Evolutionary conservation across 768 basidiomycete genomes (phyloP), one percentile per base, ranked within the genome.

Genomic region (Tricholoma hemisulphureum): DNA sequence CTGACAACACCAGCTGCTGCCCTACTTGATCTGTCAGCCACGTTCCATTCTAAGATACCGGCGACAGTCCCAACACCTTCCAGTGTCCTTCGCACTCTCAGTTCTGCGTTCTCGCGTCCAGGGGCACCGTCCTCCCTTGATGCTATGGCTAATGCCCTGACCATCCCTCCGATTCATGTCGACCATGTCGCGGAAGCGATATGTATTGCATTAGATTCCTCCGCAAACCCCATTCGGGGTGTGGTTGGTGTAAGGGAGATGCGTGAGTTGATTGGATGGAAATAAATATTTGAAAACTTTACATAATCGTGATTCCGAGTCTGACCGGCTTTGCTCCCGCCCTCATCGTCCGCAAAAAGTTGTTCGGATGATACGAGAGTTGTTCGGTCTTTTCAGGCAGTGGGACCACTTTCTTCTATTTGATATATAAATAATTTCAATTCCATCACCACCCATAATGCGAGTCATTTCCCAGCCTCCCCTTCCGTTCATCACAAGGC

Each of bases 121-220:
- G 59, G 54, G 34, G 48, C 62, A 43, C 51, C 69, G 21, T 83
- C 83, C 21, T 67, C 83, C 14, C 72, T 89, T 37, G 77, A 84
- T 29, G 86, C 89, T 2, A 73, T 95, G 32, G 90, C 93, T 6
- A 89, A 89, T 59, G 86, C 89, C 16, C 73, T 98, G 51, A 80
- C 82, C n/a, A 87, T 89, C 55, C 93, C 90, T 28, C 95, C 97
- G 2, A 85, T 98, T 41, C 96, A 98, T 67, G 94, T 98, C 20
- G 97, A 99, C 65, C 93, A 95, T 60, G 93, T 98, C 45, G 97
- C 89, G 2, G 84, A 88, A 63, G 92, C 94, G 0, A 81, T 93
- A 6, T 85, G 89, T 58, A 78, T 86, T 18, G 80, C 83, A 32
- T 75, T 87, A 57, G 81, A 86, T 64, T 72, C 73, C 63, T 73